Evolutionary conservation across 345 rosid species (phyloP).

Genomic region (Salix brachista): DNA sequence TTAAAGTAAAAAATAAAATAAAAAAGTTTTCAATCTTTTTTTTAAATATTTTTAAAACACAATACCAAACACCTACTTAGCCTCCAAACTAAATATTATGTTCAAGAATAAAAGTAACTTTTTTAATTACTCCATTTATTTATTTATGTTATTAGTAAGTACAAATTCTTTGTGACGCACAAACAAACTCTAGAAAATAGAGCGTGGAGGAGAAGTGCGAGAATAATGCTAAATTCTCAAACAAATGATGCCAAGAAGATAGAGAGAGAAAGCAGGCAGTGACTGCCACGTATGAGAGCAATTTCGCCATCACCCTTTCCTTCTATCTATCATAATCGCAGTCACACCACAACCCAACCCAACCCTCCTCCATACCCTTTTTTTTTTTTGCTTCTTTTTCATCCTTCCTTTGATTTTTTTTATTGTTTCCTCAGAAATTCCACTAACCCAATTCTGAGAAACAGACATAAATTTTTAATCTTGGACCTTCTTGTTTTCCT

Average conservation of each 20-base stretch:
- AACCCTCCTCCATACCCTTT: neutral
- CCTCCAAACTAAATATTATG: too few relatives aligned
- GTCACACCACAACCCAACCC: neutral
- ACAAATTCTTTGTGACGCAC: too few relatives aligned
- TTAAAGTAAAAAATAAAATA: too few relatives aligned
- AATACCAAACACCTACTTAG: too few relatives aligned
- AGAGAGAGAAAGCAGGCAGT: conserved; percentile 14
- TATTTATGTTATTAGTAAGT: too few relatives aligned
- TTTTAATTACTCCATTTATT: too few relatives aligned
- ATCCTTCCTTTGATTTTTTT: neutral
- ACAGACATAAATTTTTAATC: neutral
- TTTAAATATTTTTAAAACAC: too few relatives aligned
- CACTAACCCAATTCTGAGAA: neutral
- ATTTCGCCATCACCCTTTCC: conserved; percentile 12
- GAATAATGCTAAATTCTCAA: neutral
- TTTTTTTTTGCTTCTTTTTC: neutral
- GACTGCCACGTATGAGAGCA: conserved; percentile 62
- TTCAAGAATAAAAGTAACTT: too few relatives aligned
- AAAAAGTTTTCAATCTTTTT: too few relatives aligned
- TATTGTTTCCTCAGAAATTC: neutral
- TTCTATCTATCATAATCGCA: neutral
- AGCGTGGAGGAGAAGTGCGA: neutral
- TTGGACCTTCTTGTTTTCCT: neutral
- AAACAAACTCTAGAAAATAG: too few relatives aligned
- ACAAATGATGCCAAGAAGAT: conserved; percentile 15